Base-by-base conservation (phyloP, 2,329 filamentous ascomycete species). In the Phialemonium atrogriseum region DNA sequence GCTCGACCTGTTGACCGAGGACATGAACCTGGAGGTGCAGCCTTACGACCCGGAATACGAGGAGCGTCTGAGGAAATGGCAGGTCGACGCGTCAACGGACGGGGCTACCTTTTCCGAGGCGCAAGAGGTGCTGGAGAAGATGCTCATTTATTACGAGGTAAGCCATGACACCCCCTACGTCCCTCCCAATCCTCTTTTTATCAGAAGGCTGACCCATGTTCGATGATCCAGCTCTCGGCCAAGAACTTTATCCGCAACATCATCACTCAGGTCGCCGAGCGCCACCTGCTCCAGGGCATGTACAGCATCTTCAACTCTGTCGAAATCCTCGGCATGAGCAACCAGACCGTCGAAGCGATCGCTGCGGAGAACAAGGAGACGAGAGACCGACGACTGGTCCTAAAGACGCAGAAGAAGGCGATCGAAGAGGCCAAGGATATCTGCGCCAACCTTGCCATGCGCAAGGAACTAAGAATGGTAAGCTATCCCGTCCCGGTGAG, bases 141-240 rank as follows among this genome's bases (percentile, higher is more conserved):
- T 70, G 67, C 54, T 70, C 32, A 70, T 70, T 38, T 70, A 67
- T 52, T 70, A 70, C 39, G 66, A 70, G n/a, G n/a, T n/a, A n/a
- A n/a, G n/a, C n/a, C n/a, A n/a, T n/a, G n/a, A n/a, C n/a, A n/a
- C 23, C 10, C 17, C 16, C 10, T 3, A 11, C 23, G 11, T 23
- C n/a, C n/a, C n/a, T n/a, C n/a, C n/a, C n/a, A n/a, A n/a, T 22
- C 3, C 16, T n/a, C 7, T 21, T 19, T 6, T 8, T 20, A 21
- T 11, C n/a, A 21, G 5, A 12, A 15, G 19, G 14, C 11, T 22
- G 12, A 30, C n/a, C n/a, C n/a, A 18, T 21, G 16, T n/a, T n/a
- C n/a, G n/a, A n/a, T n/a, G n/a, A n/a, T n/a, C n/a, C n/a, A n/a
- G 39, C 57, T 70, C 7, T 66, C 66, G 3, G 63, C 64, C 6